Evolutionary conservation across 352 stramenopile species (phyloP), one percentile per base, ranked within the genome.

Genomic region (Globisporangium irregulare): DNA sequence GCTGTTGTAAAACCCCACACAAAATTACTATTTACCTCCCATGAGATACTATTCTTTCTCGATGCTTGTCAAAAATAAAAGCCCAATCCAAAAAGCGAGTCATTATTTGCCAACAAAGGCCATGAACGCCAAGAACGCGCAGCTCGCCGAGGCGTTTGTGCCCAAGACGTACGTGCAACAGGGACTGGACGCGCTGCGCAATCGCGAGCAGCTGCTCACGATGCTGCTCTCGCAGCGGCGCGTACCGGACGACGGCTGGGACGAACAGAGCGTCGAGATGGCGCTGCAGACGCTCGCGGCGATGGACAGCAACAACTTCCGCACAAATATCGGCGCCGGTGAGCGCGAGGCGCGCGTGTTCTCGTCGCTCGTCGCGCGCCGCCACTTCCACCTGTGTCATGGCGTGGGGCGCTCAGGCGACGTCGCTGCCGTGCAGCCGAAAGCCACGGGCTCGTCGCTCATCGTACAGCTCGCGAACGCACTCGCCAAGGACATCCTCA

Each of bases 401-500:
- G 98, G 98, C 18, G 97, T 99, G 14, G 98, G 97, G 2, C 86
- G 98, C 43, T 99, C 92, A 18, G 98, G 97, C 5, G 97, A 99
- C 82, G 93, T 99, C n/a, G 96, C 92, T 22, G 97, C 98, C 20
- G 91, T 98, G 59, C 98, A 99, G 77, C 98, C 98, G 43, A 99
- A 99, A 74, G 98, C 98, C 2, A 97, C 98, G 2, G 98, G 98
- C 4, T 99, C 93, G 15, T 99, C 92, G 41, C 86, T 99, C 32
- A 75, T 99, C 43, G 92, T 98, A 48, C 94, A 99, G 76, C 73
- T 99, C 54, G 91, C 91, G 29, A 96, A 98, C 48, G 73, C 81
- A 22, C 75, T 99, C 59, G 91, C 87, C 3, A 82, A 90, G 38
- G 93, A 99, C 83, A 90, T 96, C 14, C 70, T 99, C 32, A 77